Base-by-base conservation (phyloP, 2,329 filamentous ascomycete species). In the Penicillium sp. region DNA sequence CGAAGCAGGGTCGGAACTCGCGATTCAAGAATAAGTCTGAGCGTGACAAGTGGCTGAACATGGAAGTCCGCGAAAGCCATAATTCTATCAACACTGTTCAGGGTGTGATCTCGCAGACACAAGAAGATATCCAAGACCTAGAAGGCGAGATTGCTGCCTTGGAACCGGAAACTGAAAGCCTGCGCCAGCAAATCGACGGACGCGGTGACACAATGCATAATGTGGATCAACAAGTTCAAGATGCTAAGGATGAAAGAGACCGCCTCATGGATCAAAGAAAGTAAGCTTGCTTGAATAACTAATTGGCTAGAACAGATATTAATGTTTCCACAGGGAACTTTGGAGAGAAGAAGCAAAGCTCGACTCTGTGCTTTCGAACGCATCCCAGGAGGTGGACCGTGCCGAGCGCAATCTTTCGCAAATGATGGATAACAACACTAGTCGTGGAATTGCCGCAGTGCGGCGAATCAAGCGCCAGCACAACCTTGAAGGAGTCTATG, bases 291-390 rank as follows among this genome's bases (percentile, higher is more conserved):
- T 37, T 6, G 10, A 23, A 34, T 18, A 5, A 16, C 2, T 35
- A 8, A 37, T 27, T n/a, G 6, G 12, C 1, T 35, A 25, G 16
- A 18, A 18, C 35, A 18, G 16, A 31, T 39, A 18, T 47, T 64
- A 54, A 64, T 55, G 50, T 41, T 53, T 27, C 29, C 41, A 16
- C 44, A 77, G 74, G 62, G 82, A 89, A 57, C 82, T 99, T 25
- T 91, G 90, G 72, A 87, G 94, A 64, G 91, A 97, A 71, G 90
- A 96, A 58, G 91, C 93, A 63, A 93, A 90, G 68, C 81, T 97
- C 9, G 86, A 88, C 64, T 90, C 89, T 0, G 82, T 93, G 52
- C 84, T 95, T 29, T 77, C 82, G 8, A 91, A 89, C 65, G 87
- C 90, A 2, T 83, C 87, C 16, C 83, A 88, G 47, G 91, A 97